Evolutionary conservation across 306 rosid genomes (phyloP), one percentile per base, ranked within the genome.

Genomic region (Rubus parviflorus): DNA sequence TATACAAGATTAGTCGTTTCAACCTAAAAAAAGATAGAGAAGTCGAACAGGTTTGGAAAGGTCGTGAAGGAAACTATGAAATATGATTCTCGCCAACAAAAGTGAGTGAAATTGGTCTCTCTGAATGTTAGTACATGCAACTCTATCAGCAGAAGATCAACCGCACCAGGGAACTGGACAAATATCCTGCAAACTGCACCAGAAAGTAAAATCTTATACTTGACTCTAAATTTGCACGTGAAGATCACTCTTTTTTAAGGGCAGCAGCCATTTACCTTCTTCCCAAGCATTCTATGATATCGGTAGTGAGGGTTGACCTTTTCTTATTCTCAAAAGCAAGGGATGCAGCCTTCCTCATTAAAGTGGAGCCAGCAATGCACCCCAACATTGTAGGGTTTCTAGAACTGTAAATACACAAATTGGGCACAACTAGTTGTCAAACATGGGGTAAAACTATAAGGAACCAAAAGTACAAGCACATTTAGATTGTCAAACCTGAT

Each of bases 311-410:
- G 5, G 97, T 89, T 70, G 99, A 90, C 83, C 99, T 89, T 87
- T 89, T 95, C 90, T 92, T 92, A 75, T 77, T 74, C 60, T 80
- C 73, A 78, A 90, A 92, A 67, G 97, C 97, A 75, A 89, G 88
- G 23, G 96, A 88, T 51, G 99, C 99, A 35, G 99, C 97, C 79
- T 76, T 95, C 80, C 97, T 92, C 90, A 90, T 75, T 77, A 95
- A 69, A 58, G 92, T 85, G 60, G 99, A 87, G 22, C 92, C 97
- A 46, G 97, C 99, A 67, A 95, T 82, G 89, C 96, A 87, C 51
- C 97, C 99, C 81, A 95, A 75, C 19, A 87, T 72, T 19, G 94
- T 64, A 35, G 99, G 97, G 86, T 90, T 95, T 66, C 82, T 81
- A 65, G 75, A 79, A 68, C 96, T 88, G 83, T 13, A 74, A 76